Evolutionary conservation across 2,329 filamentous ascomycete genomes (phyloP), one percentile per base, ranked within the genome.

Genomic region (Fusarium heterosporum): DNA sequence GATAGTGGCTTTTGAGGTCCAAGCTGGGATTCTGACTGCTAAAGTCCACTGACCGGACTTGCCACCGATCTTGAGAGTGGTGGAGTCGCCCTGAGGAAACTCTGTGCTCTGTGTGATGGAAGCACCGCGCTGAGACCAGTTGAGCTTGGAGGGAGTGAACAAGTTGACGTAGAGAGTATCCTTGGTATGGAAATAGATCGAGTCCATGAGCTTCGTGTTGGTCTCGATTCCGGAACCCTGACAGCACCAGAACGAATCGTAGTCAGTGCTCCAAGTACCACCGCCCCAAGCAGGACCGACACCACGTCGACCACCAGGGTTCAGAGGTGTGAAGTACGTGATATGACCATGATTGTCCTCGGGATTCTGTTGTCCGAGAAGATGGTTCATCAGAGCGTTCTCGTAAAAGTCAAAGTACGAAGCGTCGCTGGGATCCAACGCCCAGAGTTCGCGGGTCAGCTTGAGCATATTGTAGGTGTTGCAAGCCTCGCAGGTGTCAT

Each of bases 391-490:
- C 14, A 85, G 66, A 0, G 82, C 80, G 4, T 77, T 77, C 73
- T 86, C 84, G 68, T 85, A 86, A 66, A 78, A 86, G 72, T 86
- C 83, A 63, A 86, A 84, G 71, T 85, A 85, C 3, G 52, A 62
- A 2, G 74, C 72, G 17, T 74, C 74, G 1, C 64, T 72, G 0
- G 82, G 82, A 28, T 82, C 75, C 30, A 80, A 72, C 2, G 77
- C 72, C 80, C 81, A 86, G 6, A 86, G 76, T 54, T 85, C 83
- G 1, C 83, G 78, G 0, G 84, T 85, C 34, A 86, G 73, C 69
- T 85, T 85, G 43, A 86, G 80, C 84, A 86, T 86, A 66, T 86
- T 86, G 70, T 85, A 85, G 1, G 82, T 83, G 71, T 86, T 85
- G 73, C 84, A 86, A 3, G 78, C 78, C 72, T 86, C 84, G 42